These are phyloP conservation scores for Penicillium sp. DNA, from an alignment of 2,329 filamentous ascomycete species.

Conservation along the genomic window DNA sequence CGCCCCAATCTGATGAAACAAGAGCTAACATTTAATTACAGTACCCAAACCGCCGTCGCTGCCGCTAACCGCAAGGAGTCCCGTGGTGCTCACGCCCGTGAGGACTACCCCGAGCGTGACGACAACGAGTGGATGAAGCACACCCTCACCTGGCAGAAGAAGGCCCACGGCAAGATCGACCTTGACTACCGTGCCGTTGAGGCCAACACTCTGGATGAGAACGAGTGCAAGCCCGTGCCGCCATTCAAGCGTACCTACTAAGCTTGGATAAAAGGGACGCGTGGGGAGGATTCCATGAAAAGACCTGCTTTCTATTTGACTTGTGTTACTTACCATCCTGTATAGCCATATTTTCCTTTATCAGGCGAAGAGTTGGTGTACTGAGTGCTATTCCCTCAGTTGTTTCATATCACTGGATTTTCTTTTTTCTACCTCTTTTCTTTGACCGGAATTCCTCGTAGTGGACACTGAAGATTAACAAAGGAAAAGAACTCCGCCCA, in stretches of 20 bases:
- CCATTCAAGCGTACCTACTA: constrained; percentile 75
- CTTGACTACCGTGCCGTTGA: constrained; percentile 82
- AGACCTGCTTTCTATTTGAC: constrained; percentile 32
- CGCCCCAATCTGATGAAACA: not conserved
- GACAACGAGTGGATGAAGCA: constrained; percentile 99
- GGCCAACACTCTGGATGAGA: constrained; percentile 80
- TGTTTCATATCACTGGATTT: constrained; percentile 23
- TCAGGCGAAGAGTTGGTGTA: constrained; percentile 37
- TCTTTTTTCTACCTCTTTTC: constrained; percentile 8
- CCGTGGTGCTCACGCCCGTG: constrained; percentile 91
- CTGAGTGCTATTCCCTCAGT: constrained; percentile 23
- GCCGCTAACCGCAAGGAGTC: constrained; percentile 96
- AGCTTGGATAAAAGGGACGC: constrained; percentile 10
- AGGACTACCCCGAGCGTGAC: constrained; percentile 93
- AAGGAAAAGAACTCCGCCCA: not conserved
- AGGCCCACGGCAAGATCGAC: constrained; percentile 80
- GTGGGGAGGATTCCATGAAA: constrained; percentile 25
- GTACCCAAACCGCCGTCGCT: constrained; percentile 82
- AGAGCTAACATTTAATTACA: constrained; percentile 32
- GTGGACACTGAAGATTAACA: not conserved
- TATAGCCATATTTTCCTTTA: constrained; percentile 39
- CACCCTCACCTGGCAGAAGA: constrained; percentile 92
- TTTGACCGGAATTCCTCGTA: not conserved
- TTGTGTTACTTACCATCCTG: constrained; percentile 35
- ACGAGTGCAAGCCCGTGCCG: constrained; percentile 91